Base-by-base conservation (phyloP, 768 basidiomycete genomes). In the Boletus rex-veris region DNA sequence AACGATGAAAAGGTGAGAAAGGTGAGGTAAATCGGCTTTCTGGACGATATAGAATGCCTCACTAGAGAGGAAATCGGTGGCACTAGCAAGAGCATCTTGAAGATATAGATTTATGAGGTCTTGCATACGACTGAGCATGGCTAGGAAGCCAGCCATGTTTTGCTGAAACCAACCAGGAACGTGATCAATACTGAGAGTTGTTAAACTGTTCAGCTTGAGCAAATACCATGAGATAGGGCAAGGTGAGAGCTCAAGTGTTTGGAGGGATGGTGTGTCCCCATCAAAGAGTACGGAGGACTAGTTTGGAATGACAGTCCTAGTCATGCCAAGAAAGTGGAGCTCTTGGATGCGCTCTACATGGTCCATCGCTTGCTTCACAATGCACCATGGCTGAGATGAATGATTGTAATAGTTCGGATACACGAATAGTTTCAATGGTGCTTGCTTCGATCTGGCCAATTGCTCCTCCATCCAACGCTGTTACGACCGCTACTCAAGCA, bases 91-190 rank as follows among this genome's bases (percentile, higher is more conserved):
- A 15, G 62, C 62, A 45, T 67, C 45, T 18, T 69, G 61, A 12
- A 78, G 62, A 45, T 67, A 61, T 4, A 77, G 64, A 10, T 60
- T 54, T 45, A 63, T 65, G 4, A 77, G 62, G 39, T 52, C 18
- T 6, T 70, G 71, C 71, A 73, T 74, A 33, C 63, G 54, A 24
- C 60, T 47, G 4, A 78, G 66, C 8, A 63, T 63, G n/a, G 62
- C 51, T 9, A 73, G 46, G n/a, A 79, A 55, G 36, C 72, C 66
- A 7, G 48, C 48, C 21, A 64, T 61, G 10, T 65, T 58, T 2
- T 71, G 72, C 11, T 66, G 66, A 19, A 61, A 48, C 11, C 48
- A 33, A 6, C 8, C 16, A 21, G 65, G 47, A 4, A 70, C 45
- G 42, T 64, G 35, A 16, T 65, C 52, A 3, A 79, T 57, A 33